A percentile compares a stretch with the other conserved stretches of the same genome.
Conservation (phyloP, 768 basidiomycete species). For the Amanita molliuscula region DNA sequence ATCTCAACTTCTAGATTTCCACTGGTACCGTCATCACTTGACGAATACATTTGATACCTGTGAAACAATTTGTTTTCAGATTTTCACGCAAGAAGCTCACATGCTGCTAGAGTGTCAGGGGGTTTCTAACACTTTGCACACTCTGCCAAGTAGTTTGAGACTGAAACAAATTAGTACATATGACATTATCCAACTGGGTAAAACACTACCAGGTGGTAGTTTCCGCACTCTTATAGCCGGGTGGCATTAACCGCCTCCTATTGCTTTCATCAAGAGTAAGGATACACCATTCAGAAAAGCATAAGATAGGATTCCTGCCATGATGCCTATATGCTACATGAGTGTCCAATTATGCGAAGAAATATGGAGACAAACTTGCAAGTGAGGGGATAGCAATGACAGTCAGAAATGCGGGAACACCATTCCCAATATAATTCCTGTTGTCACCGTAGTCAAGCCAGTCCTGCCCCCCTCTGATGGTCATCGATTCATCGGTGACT, state of each 20-base stretch:
- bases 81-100: not conserved
- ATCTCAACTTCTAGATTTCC: too few relatives aligned
- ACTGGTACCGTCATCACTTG: too few relatives aligned
- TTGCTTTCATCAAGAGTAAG: slow-evolving; percentile 40
- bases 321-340: slow-evolving; percentile 41
- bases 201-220: slow-evolving; percentile 61
- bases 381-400: slow-evolving; percentile 71
- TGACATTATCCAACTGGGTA: slow-evolving; percentile 57
- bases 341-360: not conserved
- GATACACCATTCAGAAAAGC: slow-evolving; percentile 65
- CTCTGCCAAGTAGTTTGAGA: not conserved
- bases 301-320: slow-evolving; percentile 67
- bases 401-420: slow-evolving; percentile 80
- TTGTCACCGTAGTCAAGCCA: slow-evolving; percentile 67
- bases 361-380: slow-evolving; percentile 46
- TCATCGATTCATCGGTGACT: too few relatives aligned
- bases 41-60: too few relatives aligned
- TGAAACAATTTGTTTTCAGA: too few relatives aligned
- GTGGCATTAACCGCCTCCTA: slow-evolving; percentile 53
- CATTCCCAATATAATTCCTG: slow-evolving; percentile 74
- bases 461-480: slow-evolving; percentile 79
- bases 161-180: not conserved
- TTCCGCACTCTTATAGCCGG: slow-evolving; percentile 54
- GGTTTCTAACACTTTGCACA: not conserved
- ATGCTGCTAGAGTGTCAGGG: not conserved